phyloP scores from a whole-genome alignment of 805 yeast genomes.

The Kodamaea hsintzibuensis region DNA sequence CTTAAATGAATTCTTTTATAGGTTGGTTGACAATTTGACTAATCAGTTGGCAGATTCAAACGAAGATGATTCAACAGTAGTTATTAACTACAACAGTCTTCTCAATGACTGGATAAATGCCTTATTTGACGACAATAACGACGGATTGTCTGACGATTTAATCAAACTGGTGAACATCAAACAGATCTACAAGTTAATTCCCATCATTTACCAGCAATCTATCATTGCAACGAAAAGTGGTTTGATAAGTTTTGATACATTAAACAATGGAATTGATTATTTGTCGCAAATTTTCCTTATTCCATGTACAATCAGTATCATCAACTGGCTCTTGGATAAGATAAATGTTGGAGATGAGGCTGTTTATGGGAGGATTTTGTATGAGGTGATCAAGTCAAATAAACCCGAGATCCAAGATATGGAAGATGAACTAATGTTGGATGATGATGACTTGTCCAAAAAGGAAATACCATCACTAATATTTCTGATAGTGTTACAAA shows the following conservation, averaged over 20 bases:
- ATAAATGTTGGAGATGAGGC: conserved; percentile 13
- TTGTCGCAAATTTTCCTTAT: conserved; percentile 79
- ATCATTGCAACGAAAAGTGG: conserved; percentile 58
- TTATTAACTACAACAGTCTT: conserved; percentile 34
- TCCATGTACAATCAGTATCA: conserved; percentile 44
- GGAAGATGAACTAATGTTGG: conserved; percentile 9
- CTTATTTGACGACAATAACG: conserved; percentile 61
- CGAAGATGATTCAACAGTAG: conserved; percentile 33
- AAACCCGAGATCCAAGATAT: conserved; percentile 14
- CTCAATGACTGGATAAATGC: conserved; percentile 74
- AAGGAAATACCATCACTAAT: conserved; percentile 17
- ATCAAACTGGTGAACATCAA: conserved; percentile 64
- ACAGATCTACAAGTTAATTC: conserved; percentile 68
- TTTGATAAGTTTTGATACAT: conserved; percentile 55
- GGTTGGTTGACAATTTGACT: conserved; percentile 34
- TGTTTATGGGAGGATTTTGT: conserved; percentile 21
- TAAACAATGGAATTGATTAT: conserved; percentile 82
- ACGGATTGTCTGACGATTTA: conserved; percentile 84
- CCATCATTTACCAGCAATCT: conserved; percentile 73
- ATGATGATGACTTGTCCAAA: conserved; percentile 4
- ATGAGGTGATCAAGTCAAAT: conserved; percentile 27
- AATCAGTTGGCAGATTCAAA: conserved; percentile 13
- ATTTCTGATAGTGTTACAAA: conserved; percentile 27
- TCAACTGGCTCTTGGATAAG: conserved; percentile 29
- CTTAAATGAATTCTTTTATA: conserved; percentile 32